Percentiles rank a stretch among this genome's conserved stretches.
These are phyloP conservation scores for Eucalyptus virginea DNA, from an alignment of 345 rosid species.

Conservation along the genomic window DNA sequence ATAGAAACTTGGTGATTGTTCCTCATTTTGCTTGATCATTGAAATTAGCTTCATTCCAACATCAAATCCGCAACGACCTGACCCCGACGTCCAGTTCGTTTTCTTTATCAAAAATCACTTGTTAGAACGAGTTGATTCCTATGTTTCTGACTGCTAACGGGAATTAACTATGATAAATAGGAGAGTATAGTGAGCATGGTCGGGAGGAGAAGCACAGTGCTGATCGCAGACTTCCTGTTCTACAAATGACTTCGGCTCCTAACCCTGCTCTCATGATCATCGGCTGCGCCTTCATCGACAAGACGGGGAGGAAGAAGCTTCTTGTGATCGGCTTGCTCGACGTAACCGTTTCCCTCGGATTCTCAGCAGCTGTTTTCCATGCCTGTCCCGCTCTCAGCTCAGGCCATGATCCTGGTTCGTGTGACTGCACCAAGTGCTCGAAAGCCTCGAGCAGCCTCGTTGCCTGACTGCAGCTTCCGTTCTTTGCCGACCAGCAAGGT, in stretches of 20 bases:
- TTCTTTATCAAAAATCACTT: background rate
- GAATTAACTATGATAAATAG: background rate
- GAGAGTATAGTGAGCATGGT: background rate
- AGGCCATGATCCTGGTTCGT: slow-evolving; percentile 5
- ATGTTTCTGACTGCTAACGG: background rate
- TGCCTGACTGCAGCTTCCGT: slow-evolving; percentile 58
- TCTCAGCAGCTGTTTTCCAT: no score
- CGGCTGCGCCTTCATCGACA: background rate
- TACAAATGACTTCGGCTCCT: background rate
- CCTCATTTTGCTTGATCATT: background rate
- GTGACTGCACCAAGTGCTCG: slow-evolving; percentile 75
- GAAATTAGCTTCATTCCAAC: background rate
- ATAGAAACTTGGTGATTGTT: background rate
- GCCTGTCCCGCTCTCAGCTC: slow-evolving; percentile 42
- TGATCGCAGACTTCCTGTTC: background rate
- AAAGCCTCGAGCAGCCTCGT: slow-evolving; percentile 50
- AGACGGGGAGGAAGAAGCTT: background rate
- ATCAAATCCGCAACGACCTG: background rate
- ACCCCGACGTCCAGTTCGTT: background rate
- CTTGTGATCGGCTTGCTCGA: background rate
- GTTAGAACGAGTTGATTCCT: background rate
- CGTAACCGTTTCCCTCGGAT: no score
- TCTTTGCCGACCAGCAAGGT: slow-evolving; percentile 51
- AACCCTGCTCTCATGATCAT: background rate
- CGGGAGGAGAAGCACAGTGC: background rate